Evolutionary conservation across 2,329 filamentous ascomycete species (phyloP).

Genomic region (Trichoderma asperellum): DNA sequence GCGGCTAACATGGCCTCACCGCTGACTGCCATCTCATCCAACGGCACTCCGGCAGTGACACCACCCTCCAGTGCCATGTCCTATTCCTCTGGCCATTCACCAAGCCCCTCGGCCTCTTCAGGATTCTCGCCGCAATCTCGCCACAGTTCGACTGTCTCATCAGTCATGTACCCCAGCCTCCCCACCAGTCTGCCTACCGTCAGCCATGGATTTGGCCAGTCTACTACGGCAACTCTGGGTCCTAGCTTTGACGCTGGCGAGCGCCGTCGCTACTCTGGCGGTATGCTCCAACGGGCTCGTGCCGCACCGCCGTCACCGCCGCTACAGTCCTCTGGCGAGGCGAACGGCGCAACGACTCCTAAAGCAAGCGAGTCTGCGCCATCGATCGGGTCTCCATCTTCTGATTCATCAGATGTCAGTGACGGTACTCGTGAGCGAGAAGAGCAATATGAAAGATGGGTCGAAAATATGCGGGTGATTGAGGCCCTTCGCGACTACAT

Average conservation of each 20-base stretch:
- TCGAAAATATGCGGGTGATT: conserved; percentile 68
- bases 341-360: conserved; percentile 49
- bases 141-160: conserved; percentile 61
- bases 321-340: conserved; percentile 36
- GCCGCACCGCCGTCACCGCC: conserved; percentile 45
- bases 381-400: conserved; percentile 57
- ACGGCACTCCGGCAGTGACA: conserved; percentile 75
- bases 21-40: conserved; percentile 60
- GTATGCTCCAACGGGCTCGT: conserved; percentile 65
- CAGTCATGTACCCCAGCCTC: conserved; percentile 75
- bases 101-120: conserved; percentile 66
- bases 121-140: conserved; percentile 70
- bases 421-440: conserved; percentile 60
- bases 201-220: conserved; percentile 70
- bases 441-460: conserved; percentile 66
- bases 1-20: conserved; percentile 65
- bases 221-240: conserved; percentile 72
- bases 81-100: conserved; percentile 78
- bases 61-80: conserved; percentile 76
- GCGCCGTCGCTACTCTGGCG: conserved; percentile 67
- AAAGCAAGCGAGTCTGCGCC: conserved; percentile 49
- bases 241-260: conserved; percentile 66
- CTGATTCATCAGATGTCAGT: conserved; percentile 59
- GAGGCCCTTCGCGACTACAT: conserved; percentile 65
- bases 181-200: conserved; percentile 60